Percentiles rank a stretch among this genome's conserved stretches.
Evolutionary conservation across 805 yeast genomes (phyloP).

Genomic region (Metschnikowia rubicola): DNA sequence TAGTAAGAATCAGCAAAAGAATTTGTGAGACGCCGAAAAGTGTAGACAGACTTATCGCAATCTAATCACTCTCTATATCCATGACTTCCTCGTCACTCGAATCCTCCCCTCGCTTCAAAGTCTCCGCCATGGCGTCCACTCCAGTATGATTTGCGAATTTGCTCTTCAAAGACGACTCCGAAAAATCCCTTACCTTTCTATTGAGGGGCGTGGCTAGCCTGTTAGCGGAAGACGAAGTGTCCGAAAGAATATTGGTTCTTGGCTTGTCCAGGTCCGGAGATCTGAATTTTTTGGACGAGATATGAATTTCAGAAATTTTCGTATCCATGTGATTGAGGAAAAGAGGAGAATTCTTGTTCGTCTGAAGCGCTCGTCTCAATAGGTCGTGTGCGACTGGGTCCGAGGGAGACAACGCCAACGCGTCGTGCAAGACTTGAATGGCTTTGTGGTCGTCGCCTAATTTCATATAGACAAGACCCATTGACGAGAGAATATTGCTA

Average conservation of each 20-base stretch:
- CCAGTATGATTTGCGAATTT: constrained; percentile 16
- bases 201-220: constrained; percentile 25
- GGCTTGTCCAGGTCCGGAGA: not conserved
- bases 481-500: constrained; percentile 69
- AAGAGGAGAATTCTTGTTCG: constrained; percentile 34
- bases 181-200: constrained; percentile 13
- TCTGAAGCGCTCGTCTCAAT: constrained; percentile 71
- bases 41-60: too few relatives aligned
- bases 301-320: constrained; percentile 9
- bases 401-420: constrained; percentile 71
- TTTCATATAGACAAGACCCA: constrained; percentile 79
- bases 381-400: constrained; percentile 85
- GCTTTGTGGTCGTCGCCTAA: constrained; percentile 62
- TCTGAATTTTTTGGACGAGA: not conserved
- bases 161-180: constrained; percentile 2
- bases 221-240: constrained; percentile 10
- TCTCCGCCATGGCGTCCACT: constrained; percentile 36
- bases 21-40: too few relatives aligned
- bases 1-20: not conserved
- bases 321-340: constrained; percentile 14
- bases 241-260: constrained; percentile 1
- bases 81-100: constrained; percentile 52
- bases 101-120: constrained; percentile 43
- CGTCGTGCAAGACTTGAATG: constrained; percentile 72
- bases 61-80: constrained; percentile 58